Evolutionary conservation across 192 early-diverging fungal genomes (phyloP).

Genomic region (Entomortierella lignicola): DNA sequence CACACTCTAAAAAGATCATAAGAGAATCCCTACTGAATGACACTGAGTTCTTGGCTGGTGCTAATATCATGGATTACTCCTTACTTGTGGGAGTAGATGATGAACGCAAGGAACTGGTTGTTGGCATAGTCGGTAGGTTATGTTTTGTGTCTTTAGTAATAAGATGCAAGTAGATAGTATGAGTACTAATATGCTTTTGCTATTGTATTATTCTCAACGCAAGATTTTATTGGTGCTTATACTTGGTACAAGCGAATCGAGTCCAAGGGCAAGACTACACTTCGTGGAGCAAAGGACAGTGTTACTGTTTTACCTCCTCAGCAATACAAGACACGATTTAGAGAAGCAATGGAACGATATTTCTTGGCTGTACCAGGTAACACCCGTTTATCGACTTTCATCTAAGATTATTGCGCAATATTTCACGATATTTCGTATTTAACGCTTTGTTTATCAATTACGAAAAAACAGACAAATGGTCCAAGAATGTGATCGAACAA

Average conservation of each 20-base stretch:
- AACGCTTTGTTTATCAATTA: too few species aligned
- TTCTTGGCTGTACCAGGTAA: conserved; percentile 89
- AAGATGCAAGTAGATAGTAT: not conserved
- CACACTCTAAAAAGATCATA: conserved; percentile 87
- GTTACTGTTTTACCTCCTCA: conserved; percentile 95
- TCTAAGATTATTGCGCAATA: conserved; percentile 6
- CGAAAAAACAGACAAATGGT: conserved; percentile 41
- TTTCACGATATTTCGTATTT: not conserved
- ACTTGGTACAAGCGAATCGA: conserved; percentile 99
- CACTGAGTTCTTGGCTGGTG: conserved; percentile 88
- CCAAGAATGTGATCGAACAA: conserved; percentile 41
- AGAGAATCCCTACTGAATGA: conserved; percentile 88
- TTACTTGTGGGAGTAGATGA: conserved; percentile 94
- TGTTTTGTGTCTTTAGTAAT: not conserved
- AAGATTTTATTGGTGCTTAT: conserved; percentile 95
- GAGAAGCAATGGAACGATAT: conserved; percentile 87
- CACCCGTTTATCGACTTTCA: not conserved
- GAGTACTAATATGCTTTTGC: not conserved
- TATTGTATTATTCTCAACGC: not conserved
- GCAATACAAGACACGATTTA: conserved; percentile 92
- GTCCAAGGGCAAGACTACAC: conserved; percentile 72
- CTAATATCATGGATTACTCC: conserved; percentile 98
- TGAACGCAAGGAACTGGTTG: conserved; percentile 83
- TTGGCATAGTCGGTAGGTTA: conserved; percentile 67
- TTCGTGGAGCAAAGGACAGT: conserved; percentile 76